Conservation (phyloP, 495 filamentous ascomycete species). For the Oidiodendron maius region DNA sequence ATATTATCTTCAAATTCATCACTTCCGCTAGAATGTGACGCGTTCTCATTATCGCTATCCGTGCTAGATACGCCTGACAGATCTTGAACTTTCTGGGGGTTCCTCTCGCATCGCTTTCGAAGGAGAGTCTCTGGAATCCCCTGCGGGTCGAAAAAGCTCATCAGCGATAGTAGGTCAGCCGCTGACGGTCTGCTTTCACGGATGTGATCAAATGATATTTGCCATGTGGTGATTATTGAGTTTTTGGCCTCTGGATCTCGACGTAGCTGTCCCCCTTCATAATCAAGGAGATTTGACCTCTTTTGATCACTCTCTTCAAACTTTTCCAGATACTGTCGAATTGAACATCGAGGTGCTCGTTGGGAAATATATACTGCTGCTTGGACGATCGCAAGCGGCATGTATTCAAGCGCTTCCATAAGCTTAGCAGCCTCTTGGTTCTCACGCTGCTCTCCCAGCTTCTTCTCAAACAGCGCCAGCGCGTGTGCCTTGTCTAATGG, state of each 20-base stretch:
- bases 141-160: too few species aligned
- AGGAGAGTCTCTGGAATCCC: slow-evolving; percentile 23
- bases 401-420: slow-evolving; percentile 31
- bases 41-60: neutral
- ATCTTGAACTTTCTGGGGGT: too few species aligned
- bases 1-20: slow-evolving; percentile 37
- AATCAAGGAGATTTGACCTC: slow-evolving; percentile 29
- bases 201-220: too few species aligned
- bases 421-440: slow-evolving; percentile 20
- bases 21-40: neutral
- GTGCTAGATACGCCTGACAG: too few species aligned
- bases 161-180: too few species aligned
- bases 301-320: slow-evolving; percentile 30
- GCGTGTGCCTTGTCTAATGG: slow-evolving; percentile 28
- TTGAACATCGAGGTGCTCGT: slow-evolving; percentile 16
- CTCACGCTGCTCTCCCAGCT: neutral
- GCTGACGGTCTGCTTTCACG: slow-evolving; percentile 19
- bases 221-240: too few species aligned
- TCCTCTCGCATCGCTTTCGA: too few species aligned
- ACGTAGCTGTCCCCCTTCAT: slow-evolving; percentile 27
- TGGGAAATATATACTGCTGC: slow-evolving; percentile 39
- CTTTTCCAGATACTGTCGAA: slow-evolving; percentile 27
- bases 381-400: slow-evolving; percentile 46
- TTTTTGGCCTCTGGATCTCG: slow-evolving; percentile 32
- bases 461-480: slow-evolving; percentile 24